Evolutionary conservation across 805 yeast species (phyloP).

Genomic region (Hanseniaspora meyeri): DNA sequence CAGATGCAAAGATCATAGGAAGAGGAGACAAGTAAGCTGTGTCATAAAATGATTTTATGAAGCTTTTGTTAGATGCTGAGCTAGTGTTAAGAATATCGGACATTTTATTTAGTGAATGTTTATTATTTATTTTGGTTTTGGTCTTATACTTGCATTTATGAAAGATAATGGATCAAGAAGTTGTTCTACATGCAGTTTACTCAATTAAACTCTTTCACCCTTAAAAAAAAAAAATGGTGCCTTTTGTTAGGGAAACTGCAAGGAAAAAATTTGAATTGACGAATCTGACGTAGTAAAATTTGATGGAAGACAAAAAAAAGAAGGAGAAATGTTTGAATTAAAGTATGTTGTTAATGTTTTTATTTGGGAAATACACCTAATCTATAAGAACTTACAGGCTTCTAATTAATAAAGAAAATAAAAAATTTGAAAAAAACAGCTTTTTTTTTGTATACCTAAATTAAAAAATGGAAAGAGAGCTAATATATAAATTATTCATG

Average conservation of each 20-base stretch:
- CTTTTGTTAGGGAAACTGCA: not conserved
- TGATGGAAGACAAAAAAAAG: too few species aligned
- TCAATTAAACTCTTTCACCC: not conserved
- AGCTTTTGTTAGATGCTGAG: not conserved
- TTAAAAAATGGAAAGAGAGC: constrained; percentile 10
- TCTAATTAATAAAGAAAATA: too few species aligned
- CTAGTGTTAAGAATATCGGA: not conserved
- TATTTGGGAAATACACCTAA: too few species aligned
- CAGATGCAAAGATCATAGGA: constrained; percentile 11
- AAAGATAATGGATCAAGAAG: too few species aligned
- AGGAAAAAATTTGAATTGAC: not conserved
- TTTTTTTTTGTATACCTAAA: constrained; percentile 13
- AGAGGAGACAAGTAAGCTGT: not conserved
- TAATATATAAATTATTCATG: constrained; percentile 4
- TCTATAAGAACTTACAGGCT: too few species aligned
- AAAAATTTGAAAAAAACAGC: too few species aligned
- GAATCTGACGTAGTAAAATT: not conserved
- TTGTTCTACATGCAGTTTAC: not conserved
- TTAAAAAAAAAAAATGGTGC: not conserved
- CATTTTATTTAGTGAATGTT: not conserved
- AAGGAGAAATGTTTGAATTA: too few species aligned
- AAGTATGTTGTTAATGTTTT: not conserved
- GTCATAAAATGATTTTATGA: not conserved
- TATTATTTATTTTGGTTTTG: not conserved
- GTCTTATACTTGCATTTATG: not conserved